Conservation (phyloP, 108 stramenopile species). For the Nannochloropsis oceanica region DNA sequence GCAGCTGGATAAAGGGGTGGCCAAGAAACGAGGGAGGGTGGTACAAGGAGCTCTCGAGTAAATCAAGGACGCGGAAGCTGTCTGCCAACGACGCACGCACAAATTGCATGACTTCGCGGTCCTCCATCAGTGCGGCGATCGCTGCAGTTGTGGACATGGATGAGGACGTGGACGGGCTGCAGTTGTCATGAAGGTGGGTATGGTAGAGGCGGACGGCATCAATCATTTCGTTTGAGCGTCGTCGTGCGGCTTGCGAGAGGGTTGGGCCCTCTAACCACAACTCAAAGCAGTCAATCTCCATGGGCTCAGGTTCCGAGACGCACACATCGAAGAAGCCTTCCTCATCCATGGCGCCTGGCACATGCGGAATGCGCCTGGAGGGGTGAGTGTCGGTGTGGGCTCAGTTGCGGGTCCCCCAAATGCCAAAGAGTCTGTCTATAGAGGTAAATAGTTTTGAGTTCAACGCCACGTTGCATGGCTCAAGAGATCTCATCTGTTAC, state of each 20-base stretch:
- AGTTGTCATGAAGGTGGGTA: not conserved
- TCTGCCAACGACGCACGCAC: not conserved
- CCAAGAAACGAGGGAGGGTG: not conserved
- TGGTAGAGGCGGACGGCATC: not conserved
- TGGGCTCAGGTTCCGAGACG: not conserved
- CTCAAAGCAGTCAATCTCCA: not conserved
- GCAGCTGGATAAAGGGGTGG: not conserved
- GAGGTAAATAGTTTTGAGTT: too few relatives aligned
- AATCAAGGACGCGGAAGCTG: not conserved
- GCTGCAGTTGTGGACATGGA: not conserved
- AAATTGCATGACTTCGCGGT: not conserved
- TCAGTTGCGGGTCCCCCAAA: too few relatives aligned
- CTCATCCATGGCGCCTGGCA: not conserved
- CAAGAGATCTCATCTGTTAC: too few relatives aligned
- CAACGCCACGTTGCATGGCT: too few relatives aligned
- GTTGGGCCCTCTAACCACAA: not conserved
- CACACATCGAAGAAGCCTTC: not conserved
- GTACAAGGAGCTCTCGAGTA: not conserved
- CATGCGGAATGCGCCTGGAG: too few relatives aligned
- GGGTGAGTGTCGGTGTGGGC: too few relatives aligned
- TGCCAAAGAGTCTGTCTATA: too few relatives aligned
- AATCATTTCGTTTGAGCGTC: not conserved
- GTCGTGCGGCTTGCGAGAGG: not conserved
- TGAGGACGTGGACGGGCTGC: not conserved
- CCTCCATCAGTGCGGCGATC: not conserved